These are phyloP conservation scores for Avena eriantha DNA, from an alignment of 176 grass and related monocot genomes.

Conservation along the genomic window DNA sequence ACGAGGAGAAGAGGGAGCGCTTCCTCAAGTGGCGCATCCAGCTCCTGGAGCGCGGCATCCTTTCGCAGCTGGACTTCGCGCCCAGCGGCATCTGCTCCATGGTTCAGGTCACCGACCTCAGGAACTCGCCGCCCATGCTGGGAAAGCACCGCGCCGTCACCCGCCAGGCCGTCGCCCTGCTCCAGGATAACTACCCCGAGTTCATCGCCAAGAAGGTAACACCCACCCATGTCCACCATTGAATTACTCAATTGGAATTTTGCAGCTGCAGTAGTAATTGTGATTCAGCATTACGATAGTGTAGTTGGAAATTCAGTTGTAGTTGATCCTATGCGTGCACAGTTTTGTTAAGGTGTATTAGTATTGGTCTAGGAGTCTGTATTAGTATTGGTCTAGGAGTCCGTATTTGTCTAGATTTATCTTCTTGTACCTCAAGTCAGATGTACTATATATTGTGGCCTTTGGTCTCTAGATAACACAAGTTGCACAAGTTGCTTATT, in stretches of 20 bases:
- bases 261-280: neutral
- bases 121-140: slow-evolving; percentile 90
- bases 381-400: too few species aligned
- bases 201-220: slow-evolving; percentile 99
- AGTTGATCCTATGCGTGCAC: neutral
- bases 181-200: slow-evolving; percentile 98
- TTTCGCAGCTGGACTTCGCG: slow-evolving; percentile 74
- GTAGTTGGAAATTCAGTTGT: neutral
- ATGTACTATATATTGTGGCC: too few species aligned
- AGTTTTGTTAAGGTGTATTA: too few species aligned
- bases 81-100: slow-evolving; percentile 83
- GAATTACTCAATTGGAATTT: slow-evolving; percentile 26
- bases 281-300: neutral
- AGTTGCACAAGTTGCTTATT: too few species aligned
- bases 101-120: slow-evolving; percentile 97
- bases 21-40: slow-evolving; percentile 99
- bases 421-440: too few species aligned
- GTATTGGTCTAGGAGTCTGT: too few species aligned
- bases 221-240: neutral
- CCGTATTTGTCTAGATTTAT: too few species aligned
- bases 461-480: too few species aligned
- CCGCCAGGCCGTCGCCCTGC: slow-evolving; percentile 75
- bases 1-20: slow-evolving; percentile 87
- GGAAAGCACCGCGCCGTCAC: slow-evolving; percentile 94
- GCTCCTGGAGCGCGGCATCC: slow-evolving; percentile 88